Conservation (phyloP, 1,284 basidiomycete species). For the Limonomyces culmigenus region DNA sequence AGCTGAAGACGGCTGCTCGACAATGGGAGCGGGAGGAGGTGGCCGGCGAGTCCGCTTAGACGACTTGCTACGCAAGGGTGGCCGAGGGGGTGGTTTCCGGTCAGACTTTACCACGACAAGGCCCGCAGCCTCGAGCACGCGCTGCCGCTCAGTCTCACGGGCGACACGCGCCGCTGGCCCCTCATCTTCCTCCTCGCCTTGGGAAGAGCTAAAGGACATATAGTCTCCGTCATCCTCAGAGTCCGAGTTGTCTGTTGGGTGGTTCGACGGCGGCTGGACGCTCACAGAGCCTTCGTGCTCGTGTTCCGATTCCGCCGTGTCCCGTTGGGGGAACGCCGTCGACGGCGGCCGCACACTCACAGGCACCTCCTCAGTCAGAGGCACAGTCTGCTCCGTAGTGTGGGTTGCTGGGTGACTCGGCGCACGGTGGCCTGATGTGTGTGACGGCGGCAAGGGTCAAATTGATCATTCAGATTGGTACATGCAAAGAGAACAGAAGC, state of each 20-base stretch:
- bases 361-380: no score
- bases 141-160: slow-evolving; percentile 60
- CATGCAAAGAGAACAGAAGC: slow-evolving; percentile 31
- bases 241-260: background rate
- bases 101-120: slow-evolving; percentile 50
- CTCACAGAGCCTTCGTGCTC: no score
- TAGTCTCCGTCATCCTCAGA: slow-evolving; percentile 30
- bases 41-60: slow-evolving; percentile 25
- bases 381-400: background rate
- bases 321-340: no score
- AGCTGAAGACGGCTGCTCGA: slow-evolving; percentile 9
- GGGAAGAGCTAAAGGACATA: slow-evolving; percentile 36
- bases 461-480: slow-evolving; percentile 13
- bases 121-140: slow-evolving; percentile 79
- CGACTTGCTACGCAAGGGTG: slow-evolving; percentile 9
- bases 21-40: slow-evolving; percentile 30
- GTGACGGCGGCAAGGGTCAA: background rate
- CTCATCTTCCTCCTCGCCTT: slow-evolving; percentile 28
- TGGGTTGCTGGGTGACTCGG: background rate
- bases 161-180: slow-evolving; percentile 38
- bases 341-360: no score
- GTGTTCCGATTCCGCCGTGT: no score
- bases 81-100: slow-evolving; percentile 22
- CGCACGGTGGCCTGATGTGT: background rate
- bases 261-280: no score